Evolutionary conservation across 1,284 basidiomycete genomes (phyloP), one percentile per base, ranked within the genome.

Genomic region (Dichomitus squalens): DNA sequence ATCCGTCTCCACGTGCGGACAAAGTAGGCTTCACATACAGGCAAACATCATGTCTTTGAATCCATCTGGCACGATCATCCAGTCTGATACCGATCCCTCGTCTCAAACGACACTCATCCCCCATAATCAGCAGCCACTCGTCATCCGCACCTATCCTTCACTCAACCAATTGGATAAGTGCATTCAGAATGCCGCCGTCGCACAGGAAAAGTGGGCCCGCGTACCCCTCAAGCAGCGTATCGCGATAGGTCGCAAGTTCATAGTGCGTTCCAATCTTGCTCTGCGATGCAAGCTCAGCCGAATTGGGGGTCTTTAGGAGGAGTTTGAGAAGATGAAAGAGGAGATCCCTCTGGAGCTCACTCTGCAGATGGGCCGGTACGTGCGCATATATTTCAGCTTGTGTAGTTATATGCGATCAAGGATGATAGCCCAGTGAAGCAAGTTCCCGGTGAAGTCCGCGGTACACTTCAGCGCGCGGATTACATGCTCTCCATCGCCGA

Each of bases 401-500:
- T 55, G 49, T 31, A 16, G 39, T 41, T 44, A 35, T 9, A 27
- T 47, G 38, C 25, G 34, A 49, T 54, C 33, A 4, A 38, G 41
- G 38, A 34, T 39, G 21, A 25, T 61, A 94, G 95, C 48, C 95
- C 95, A 0, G 80, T 94, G 38, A 82, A 84, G 0, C 91, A 93
- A 71, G 79, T 79, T 39, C 74, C 85, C 29, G 92, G 92, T 7
- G 96, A 98, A 73, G 79, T 96, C 49, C 80, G 82, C 47, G 93
- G 94, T 1, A 87, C 92, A 35, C 72, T 96, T 23, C 90, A 92
- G 55, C 85, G 95, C 40, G 90, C 93, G 9, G 79, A 84, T 47
- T 92, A 96, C 72, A 85, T 98, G 81, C 79, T 96, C 61, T 87
- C 86, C 57, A 95, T 96, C 67, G 95, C 96, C 1, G 79, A 85